phyloP scores from a whole-genome alignment of 208 protist genomes.

The Balamuthia mandrillaris region DNA sequence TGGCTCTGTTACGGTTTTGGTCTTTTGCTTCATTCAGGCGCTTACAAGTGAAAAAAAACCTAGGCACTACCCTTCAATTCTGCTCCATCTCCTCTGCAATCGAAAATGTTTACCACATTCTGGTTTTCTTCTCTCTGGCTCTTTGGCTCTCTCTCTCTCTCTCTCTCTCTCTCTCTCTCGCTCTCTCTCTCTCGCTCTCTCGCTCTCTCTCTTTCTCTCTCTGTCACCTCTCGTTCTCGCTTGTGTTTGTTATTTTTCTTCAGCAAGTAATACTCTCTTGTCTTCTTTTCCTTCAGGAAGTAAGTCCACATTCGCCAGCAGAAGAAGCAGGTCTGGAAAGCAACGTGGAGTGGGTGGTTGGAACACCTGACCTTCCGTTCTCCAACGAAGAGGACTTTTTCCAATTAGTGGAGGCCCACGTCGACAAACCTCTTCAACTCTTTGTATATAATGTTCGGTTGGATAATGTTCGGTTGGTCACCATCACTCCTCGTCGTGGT shows the following conservation, averaged over 20 bases:
- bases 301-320: background rate
- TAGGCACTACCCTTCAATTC: background rate
- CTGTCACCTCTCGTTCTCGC: too few species aligned
- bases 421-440: background rate
- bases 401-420: background rate
- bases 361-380: slow-evolving; percentile 2
- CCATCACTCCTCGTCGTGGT: background rate
- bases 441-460: slow-evolving; percentile 21
- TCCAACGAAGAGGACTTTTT: slow-evolving; percentile 10
- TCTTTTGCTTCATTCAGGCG: background rate
- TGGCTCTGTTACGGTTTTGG: background rate
- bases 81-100: background rate
- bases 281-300: background rate
- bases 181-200: too few species aligned
- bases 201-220: too few species aligned
- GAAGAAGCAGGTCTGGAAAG: slow-evolving; percentile 1
- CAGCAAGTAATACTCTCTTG: too few species aligned
- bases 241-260: too few species aligned
- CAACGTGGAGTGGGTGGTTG: slow-evolving; percentile 8
- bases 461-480: background rate
- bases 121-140: background rate
- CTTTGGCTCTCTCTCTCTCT: background rate
- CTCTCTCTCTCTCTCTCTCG: background rate
- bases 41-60: too few species aligned
- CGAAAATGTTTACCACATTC: slow-evolving; percentile 22